phyloP scores from a whole-genome alignment of 805 yeast species.

The Kodamaea hsintzibuensis region DNA sequence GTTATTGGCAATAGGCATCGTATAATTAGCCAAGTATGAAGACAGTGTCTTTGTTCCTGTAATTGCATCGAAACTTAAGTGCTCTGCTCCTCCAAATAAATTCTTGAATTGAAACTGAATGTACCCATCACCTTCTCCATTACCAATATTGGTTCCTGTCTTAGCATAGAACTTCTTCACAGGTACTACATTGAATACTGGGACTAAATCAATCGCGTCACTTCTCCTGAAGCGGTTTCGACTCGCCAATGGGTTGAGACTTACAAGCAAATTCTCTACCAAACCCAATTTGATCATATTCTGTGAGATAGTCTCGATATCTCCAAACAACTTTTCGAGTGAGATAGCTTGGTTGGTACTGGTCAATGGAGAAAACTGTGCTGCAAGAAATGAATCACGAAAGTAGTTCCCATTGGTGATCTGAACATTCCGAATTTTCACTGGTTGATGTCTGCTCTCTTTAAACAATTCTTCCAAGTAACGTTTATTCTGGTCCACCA shows the following conservation, averaged over 20 bases:
- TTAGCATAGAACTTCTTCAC: conserved; percentile 74
- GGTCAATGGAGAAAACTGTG: conserved; percentile 51
- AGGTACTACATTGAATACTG: conserved; percentile 47
- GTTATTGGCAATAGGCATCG: conserved; percentile 46
- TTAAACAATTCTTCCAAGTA: conserved; percentile 35
- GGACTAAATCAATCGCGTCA: conserved; percentile 28
- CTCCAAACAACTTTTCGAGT: conserved; percentile 38
- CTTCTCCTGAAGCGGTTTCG: conserved; percentile 18
- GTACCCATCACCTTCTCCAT: conserved; percentile 96
- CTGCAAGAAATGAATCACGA: conserved; percentile 44
- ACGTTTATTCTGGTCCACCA: conserved; percentile 33
- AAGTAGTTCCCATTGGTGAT: conserved; percentile 49
- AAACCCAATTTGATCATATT: conserved; percentile 46
- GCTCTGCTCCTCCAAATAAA: conserved; percentile 59
- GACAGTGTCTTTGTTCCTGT: conserved; percentile 52
- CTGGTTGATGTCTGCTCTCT: conserved; percentile 39
- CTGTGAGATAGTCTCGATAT: conserved; percentile 45
- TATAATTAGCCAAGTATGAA: conserved; percentile 49
- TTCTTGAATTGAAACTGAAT: conserved; percentile 64
- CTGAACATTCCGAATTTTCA: conserved; percentile 45
- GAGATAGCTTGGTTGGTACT: conserved; percentile 33
- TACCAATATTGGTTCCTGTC: conserved; percentile 95
- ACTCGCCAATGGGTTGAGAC: conserved; percentile 26
- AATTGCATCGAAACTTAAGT: conserved; percentile 50
- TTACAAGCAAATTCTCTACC: conserved; percentile 42